phyloP scores from a whole-genome alignment of 495 filamentous ascomycete species.

The Amniculicola lignicola region DNA sequence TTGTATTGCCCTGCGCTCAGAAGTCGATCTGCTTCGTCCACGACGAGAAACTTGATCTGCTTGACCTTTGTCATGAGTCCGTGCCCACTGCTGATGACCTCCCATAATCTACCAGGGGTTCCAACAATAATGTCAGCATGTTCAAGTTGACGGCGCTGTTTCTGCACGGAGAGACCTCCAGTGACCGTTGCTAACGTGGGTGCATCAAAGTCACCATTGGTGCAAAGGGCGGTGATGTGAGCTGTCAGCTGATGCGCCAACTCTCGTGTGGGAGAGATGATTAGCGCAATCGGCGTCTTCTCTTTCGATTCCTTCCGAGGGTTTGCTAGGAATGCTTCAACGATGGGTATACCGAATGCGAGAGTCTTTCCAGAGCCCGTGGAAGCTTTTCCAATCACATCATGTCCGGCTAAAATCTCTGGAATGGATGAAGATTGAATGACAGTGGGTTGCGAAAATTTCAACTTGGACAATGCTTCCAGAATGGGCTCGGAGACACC shows the following conservation, averaged over 20 bases:
- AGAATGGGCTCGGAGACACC: conserved; percentile 66
- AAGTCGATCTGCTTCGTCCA: conserved; percentile 93
- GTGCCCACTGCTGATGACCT: conserved; percentile 70
- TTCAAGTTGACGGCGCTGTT: conserved; percentile 77
- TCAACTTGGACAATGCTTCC: conserved; percentile 69
- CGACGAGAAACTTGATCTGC: conserved; percentile 72
- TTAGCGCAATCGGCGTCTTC: conserved; percentile 68
- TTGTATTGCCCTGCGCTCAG: conserved; percentile 93
- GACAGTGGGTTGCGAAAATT: conserved; percentile 72
- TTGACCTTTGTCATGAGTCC: conserved; percentile 62
- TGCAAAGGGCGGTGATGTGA: conserved; percentile 72
- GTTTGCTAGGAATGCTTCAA: conserved; percentile 59
- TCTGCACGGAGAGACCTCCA: conserved; percentile 86
- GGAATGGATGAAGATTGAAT: conserved; percentile 79
- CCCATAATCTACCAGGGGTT: conserved; percentile 92
- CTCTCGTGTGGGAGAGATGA: conserved; percentile 89
- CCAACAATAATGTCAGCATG: conserved; percentile 83
- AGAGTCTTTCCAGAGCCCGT: conserved; percentile 85
- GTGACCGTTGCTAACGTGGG: conserved; percentile 77
- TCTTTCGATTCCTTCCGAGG: conserved; percentile 40
- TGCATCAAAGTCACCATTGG: conserved; percentile 53
- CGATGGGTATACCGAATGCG: conserved; percentile 75
- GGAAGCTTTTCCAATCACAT: conserved; percentile 76
- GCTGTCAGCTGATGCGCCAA: conserved; percentile 83
- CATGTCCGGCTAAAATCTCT: conserved; percentile 66